Evolutionary conservation across 2,329 filamentous ascomycete species (phyloP).

Genomic region (Cryphonectria nitschkei): DNA sequence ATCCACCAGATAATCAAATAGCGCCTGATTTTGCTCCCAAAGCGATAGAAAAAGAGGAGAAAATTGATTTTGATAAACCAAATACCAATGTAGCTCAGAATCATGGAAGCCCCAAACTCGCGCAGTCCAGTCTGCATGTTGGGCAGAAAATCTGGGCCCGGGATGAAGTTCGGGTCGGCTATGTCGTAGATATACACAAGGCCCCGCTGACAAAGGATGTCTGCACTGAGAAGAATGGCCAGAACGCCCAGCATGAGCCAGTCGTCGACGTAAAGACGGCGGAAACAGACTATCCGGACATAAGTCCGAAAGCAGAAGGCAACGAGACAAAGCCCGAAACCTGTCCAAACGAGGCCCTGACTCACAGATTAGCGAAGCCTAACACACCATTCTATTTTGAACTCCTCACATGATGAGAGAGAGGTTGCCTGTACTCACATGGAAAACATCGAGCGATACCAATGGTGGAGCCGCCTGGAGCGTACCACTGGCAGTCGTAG

Average conservation of each 20-base stretch:
- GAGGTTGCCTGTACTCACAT: no score
- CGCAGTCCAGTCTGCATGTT: slow-evolving; percentile 3
- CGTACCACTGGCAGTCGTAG: no score
- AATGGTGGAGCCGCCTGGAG: no score
- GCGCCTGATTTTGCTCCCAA: slow-evolving; percentile 10
- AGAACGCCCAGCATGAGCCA: slow-evolving; percentile 31
- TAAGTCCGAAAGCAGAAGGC: slow-evolving; percentile 2
- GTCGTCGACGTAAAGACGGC: slow-evolving; percentile 30
- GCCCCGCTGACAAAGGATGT: slow-evolving; percentile 7
- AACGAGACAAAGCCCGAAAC: no score
- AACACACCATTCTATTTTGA: no score
- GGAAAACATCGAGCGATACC: no score
- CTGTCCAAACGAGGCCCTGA: no score
- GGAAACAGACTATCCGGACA: slow-evolving; percentile 31
- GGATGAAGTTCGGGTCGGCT: neutral
- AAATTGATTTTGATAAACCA: slow-evolving; percentile 29
- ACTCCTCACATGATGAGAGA: no score
- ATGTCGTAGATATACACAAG: no score
- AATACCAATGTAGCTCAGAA: slow-evolving; percentile 16
- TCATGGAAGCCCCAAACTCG: slow-evolving; percentile 6
- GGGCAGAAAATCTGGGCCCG: slow-evolving; percentile 13
- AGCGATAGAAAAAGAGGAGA: slow-evolving; percentile 24
- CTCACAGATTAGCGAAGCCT: no score
- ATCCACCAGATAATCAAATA: slow-evolving; percentile 30
- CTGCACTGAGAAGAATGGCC: slow-evolving; percentile 11